phyloP scores from a whole-genome alignment of 2,329 filamentous ascomycete species.

The Paraphoma sp. region DNA sequence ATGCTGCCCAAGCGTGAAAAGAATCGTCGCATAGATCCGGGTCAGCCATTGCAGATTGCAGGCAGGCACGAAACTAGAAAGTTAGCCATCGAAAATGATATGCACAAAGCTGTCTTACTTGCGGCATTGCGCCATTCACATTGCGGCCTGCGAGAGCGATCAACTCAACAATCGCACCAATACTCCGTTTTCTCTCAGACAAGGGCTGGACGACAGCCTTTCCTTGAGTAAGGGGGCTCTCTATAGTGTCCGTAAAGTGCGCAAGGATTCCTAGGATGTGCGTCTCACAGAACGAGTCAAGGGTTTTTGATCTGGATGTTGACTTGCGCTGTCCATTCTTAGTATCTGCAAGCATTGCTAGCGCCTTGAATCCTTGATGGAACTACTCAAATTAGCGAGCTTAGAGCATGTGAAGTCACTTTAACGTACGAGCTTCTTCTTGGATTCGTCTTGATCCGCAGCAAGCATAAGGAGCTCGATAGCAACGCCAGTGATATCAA shows the following conservation, averaged over 20 bases:
- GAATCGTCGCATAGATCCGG: slow-evolving; percentile 77
- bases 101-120: slow-evolving; percentile 61
- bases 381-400: slow-evolving; percentile 26
- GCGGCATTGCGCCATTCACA: slow-evolving; percentile 81
- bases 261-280: slow-evolving; percentile 89
- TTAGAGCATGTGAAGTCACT: neutral
- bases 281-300: slow-evolving; percentile 79
- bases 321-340: slow-evolving; percentile 54
- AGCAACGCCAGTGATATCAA: slow-evolving; percentile 76
- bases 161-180: slow-evolving; percentile 88
- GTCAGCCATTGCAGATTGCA: slow-evolving; percentile 81
- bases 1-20: slow-evolving; percentile 82
- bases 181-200: slow-evolving; percentile 76
- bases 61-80: slow-evolving; percentile 81
- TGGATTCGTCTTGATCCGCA: slow-evolving; percentile 68
- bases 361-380: slow-evolving; percentile 58
- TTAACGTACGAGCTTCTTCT: slow-evolving; percentile 62
- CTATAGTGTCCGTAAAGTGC: slow-evolving; percentile 78
- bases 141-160: slow-evolving; percentile 76
- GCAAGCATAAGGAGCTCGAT: slow-evolving; percentile 83
- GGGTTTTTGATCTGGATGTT: slow-evolving; percentile 59
- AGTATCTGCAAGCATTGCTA: slow-evolving; percentile 56
- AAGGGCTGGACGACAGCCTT: slow-evolving; percentile 58
- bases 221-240: slow-evolving; percentile 61
- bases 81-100: slow-evolving; percentile 24